Conservation (phyloP, 768 basidiomycete genomes). For the Mycena crocata region DNA sequence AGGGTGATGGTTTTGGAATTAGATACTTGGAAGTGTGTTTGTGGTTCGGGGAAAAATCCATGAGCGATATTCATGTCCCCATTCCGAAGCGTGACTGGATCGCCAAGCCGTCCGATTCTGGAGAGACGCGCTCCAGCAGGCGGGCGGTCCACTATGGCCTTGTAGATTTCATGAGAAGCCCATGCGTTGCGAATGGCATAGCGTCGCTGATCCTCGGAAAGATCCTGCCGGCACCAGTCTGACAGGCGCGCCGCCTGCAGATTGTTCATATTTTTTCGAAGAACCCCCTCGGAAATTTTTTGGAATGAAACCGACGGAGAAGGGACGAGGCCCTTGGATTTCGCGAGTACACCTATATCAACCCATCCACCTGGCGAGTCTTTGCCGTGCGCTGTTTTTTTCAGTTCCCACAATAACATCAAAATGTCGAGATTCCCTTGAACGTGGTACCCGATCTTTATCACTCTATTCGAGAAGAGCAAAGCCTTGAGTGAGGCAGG, state of each 20-base stretch:
- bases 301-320: background rate
- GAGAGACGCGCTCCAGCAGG: background rate
- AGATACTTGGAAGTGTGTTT: background rate
- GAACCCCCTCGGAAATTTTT: background rate
- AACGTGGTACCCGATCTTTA: background rate
- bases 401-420: constrained; percentile 1
- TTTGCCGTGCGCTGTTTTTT: background rate
- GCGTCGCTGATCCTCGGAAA: background rate
- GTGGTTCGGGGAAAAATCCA: background rate
- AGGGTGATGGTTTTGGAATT: background rate
- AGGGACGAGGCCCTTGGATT: constrained; percentile 4
- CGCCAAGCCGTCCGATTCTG: background rate
- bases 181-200: constrained; percentile 6
- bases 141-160: background rate
- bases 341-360: constrained; percentile 6
- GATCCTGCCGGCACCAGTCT: background rate
- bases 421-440: constrained; percentile 7
- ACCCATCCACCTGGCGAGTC: background rate
- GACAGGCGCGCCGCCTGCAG: background rate
- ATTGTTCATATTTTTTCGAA: background rate
- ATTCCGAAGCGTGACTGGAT: background rate
- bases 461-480: background rate
- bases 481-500: background rate
- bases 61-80: background rate
- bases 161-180: background rate